Conservation (phyloP, 2,329 filamentous ascomycete genomes). For the Rosellinia necatrix region DNA sequence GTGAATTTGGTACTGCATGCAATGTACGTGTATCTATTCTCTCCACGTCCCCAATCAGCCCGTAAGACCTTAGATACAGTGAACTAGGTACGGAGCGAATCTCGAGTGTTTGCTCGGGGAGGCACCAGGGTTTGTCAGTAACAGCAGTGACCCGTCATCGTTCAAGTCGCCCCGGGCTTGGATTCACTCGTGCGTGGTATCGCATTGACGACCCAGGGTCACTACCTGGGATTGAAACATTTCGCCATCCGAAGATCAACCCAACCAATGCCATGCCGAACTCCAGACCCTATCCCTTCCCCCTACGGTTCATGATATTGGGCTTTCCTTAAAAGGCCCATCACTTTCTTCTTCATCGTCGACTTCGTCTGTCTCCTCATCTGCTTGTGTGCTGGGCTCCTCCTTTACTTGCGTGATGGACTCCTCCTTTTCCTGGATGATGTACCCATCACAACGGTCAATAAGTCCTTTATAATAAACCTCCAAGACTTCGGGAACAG, state of each 20-base stretch:
- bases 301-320: conserved; percentile 11
- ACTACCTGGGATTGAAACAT: conserved; percentile 1
- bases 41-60: too few relatives aligned
- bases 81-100: conserved; percentile 1
- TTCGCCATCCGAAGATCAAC: conserved; percentile 8
- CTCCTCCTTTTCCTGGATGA: conserved; percentile 53
- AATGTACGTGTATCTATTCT: too few relatives aligned
- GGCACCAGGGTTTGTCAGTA: neutral
- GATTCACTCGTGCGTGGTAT: neutral
- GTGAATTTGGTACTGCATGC: too few relatives aligned
- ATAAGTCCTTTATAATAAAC: conserved; percentile 93
- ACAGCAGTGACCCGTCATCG: neutral
- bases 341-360: conserved; percentile 31
- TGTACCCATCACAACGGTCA: conserved; percentile 63
- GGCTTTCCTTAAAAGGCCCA: conserved; percentile 13
- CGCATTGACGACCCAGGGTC: neutral
- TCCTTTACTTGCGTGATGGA: conserved; percentile 55
- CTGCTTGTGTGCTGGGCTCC: conserved; percentile 33
- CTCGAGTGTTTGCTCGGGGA: neutral
- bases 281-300: conserved; percentile 17
- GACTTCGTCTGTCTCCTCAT: conserved; percentile 40
- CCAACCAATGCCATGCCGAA: conserved; percentile 11
- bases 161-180: neutral
- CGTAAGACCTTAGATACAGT: neutral
- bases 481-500: conserved; percentile 88